Conservation (phyloP, 2,329 filamentous ascomycete genomes). For the Pseudogymnoascus sp. region DNA sequence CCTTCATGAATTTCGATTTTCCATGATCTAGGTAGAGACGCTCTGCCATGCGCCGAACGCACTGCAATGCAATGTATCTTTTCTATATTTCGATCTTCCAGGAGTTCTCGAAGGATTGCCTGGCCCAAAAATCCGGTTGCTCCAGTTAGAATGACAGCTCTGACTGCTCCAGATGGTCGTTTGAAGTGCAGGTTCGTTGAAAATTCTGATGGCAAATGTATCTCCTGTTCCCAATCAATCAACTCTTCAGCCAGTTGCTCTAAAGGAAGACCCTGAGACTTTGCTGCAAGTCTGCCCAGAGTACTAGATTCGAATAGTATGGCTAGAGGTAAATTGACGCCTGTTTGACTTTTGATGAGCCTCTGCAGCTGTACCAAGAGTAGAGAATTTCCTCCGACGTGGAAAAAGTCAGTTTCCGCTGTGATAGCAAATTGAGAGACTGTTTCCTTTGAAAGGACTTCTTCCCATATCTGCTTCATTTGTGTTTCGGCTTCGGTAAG, state of each 20-base stretch:
- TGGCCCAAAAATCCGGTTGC: conserved; percentile 35
- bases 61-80: conserved; percentile 40
- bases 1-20: conserved; percentile 31
- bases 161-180: background rate
- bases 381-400: conserved; percentile 16
- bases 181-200: background rate
- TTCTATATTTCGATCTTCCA: conserved; percentile 26
- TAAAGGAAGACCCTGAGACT: background rate
- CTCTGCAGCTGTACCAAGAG: conserved; percentile 15
- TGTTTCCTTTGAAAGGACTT: conserved; percentile 11
- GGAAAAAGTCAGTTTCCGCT: conserved; percentile 16
- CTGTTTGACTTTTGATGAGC: background rate
- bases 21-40: background rate
- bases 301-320: conserved; percentile 33
- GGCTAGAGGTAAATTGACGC: conserved; percentile 23
- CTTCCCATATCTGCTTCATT: conserved; percentile 15
- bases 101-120: conserved; percentile 33
- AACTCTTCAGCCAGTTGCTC: conserved; percentile 4
- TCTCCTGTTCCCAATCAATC: conserved; percentile 37
- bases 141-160: conserved; percentile 32
- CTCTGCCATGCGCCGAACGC: conserved; percentile 15
- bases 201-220: conserved; percentile 14
- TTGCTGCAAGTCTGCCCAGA: conserved; percentile 29
- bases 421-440: background rate
- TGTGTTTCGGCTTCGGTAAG: background rate